phyloP scores from a whole-genome alignment of 208 protist species.

The Vickermania spadyakhi region DNA sequence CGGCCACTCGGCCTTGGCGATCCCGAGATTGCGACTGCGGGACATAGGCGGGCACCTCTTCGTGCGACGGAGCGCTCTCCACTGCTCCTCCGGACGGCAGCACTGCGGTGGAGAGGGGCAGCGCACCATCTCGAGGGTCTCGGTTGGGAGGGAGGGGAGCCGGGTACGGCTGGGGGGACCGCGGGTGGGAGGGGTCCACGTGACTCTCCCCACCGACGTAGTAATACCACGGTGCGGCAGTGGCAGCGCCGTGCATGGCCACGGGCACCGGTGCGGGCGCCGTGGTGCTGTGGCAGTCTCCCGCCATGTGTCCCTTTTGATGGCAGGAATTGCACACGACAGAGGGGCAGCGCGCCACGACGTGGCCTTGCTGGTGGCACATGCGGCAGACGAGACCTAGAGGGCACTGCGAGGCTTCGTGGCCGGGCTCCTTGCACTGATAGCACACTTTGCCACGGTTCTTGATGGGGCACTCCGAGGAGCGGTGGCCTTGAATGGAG shows the following conservation, averaged over 20 bases:
- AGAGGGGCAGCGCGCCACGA: conserved; percentile 64
- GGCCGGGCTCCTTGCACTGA: conserved; percentile 80
- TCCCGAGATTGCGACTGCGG: conserved; percentile 10
- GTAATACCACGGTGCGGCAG: too few species aligned
- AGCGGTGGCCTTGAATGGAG: conserved; percentile 61
- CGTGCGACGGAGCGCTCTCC: not conserved
- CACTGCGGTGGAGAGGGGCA: not conserved
- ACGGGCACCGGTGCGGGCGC: conserved; percentile 34
- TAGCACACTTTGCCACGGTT: conserved; percentile 75
- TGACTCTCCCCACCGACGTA: not conserved
- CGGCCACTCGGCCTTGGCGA: conserved; percentile 42
- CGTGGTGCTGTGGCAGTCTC: conserved; percentile 39
- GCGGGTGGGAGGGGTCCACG: not conserved
- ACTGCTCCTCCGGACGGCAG: not conserved
- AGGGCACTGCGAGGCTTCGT: conserved; percentile 72
- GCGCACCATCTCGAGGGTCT: not conserved
- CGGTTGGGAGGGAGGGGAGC: not conserved
- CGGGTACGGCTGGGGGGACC: not conserved
- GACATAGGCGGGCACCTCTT: conserved; percentile 30
- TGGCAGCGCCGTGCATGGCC: conserved; percentile 19
- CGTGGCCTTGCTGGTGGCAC: conserved; percentile 69
- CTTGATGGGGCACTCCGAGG: conserved; percentile 66
- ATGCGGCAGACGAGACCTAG: conserved; percentile 67
- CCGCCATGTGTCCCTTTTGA: conserved; percentile 68
- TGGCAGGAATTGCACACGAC: conserved; percentile 63